A percentile compares a stretch with the other conserved stretches of the same genome.
phyloP scores from a whole-genome alignment of 2,329 filamentous ascomycete species.

The Fusarium solani-melongenae region DNA sequence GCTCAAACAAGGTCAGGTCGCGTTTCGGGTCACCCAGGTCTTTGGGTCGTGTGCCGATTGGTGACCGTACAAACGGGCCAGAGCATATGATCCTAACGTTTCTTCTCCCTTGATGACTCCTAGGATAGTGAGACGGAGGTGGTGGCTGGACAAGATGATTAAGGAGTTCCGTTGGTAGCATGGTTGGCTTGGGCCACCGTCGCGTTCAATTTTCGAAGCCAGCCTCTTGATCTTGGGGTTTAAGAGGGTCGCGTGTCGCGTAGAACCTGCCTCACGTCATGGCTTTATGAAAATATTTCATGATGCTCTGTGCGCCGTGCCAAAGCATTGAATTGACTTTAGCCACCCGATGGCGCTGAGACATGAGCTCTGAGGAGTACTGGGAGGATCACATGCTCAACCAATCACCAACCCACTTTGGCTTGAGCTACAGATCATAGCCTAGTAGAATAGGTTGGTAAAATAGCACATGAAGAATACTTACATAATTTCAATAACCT shows the following conservation, averaged over 20 bases:
- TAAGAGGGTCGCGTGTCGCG: slow-evolving; percentile 4
- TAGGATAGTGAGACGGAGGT: not conserved
- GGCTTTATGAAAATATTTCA: not conserved
- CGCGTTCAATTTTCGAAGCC: not conserved
- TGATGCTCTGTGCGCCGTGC: not conserved
- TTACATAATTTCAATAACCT: not conserved
- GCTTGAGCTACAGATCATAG: not conserved
- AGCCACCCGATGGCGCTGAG: not conserved
- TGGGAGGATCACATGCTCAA: not conserved
- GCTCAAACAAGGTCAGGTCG: not conserved
- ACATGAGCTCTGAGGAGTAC: not conserved
- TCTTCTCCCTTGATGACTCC: not conserved
- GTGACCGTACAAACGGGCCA: not conserved
- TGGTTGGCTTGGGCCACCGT: slow-evolving; percentile 10
- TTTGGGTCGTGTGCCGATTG: slow-evolving; percentile 20
- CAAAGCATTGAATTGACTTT: slow-evolving; percentile 6
- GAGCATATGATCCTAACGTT: not conserved
- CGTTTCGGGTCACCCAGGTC: not conserved
- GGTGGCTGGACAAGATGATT: slow-evolving; percentile 19
- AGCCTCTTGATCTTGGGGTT: not conserved
- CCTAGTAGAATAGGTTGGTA: not conserved
- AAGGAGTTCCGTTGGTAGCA: slow-evolving; percentile 4
- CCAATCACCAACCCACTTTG: not conserved
- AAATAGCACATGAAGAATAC: not conserved
- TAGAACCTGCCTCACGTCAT: not conserved